Evolutionary conservation across 225 moss, liverwort and hornwort species (phyloP).

Genomic region (Polytrichum formosum): DNA sequence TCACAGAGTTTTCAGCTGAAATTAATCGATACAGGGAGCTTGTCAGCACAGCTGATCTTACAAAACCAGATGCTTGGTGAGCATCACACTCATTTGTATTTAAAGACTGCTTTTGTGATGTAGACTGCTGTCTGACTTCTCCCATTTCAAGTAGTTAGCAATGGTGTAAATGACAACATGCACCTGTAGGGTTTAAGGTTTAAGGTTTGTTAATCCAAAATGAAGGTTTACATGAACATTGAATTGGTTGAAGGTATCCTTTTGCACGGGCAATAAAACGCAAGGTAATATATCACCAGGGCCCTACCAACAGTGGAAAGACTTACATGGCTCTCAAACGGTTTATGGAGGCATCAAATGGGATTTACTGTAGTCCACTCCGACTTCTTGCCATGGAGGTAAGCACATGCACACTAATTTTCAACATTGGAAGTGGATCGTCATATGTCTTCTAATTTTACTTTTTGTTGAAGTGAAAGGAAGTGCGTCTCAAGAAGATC

Average conservation of each 20-base stretch:
- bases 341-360: constrained; percentile 83
- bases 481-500: too few relatives aligned
- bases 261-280: constrained; percentile 95
- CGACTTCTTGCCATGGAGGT: constrained; percentile 99
- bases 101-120: background rate
- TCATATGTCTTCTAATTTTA: too few relatives aligned
- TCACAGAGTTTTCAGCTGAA: constrained; percentile 79
- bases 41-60: constrained; percentile 94
- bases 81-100: constrained; percentile 4
- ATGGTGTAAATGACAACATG: too few relatives aligned
- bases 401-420: constrained; percentile 5
- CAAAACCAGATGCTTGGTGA: constrained; percentile 97
- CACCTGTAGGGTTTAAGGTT: background rate
- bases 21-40: constrained; percentile 88
- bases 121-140: too few relatives aligned
- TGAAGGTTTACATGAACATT: constrained; percentile 1
- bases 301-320: constrained; percentile 98
- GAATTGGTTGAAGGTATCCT: constrained; percentile 70
- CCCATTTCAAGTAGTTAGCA: too few relatives aligned
- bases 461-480: too few relatives aligned
- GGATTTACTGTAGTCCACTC: constrained; percentile 97
- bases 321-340: constrained; percentile 87
- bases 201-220: background rate
- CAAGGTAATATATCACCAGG: constrained; percentile 85
- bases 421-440: too few relatives aligned